Base-by-base conservation (phyloP, 169 alveolate genomes). In the Plasmodium fragile region DNA sequence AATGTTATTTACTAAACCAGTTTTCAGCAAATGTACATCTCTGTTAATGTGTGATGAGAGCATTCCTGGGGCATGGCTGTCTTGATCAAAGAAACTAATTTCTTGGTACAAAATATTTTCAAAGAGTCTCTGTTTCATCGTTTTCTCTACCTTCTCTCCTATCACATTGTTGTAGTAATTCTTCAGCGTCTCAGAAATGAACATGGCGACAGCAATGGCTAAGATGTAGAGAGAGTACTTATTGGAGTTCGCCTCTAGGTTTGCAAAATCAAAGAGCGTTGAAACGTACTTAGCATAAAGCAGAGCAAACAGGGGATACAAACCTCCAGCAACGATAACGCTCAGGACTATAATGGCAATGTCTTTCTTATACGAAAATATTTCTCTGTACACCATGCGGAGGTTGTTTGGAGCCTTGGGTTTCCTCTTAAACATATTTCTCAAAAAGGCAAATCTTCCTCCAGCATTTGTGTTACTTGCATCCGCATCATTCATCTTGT, bases 81-180 rank as follows among this genome's bases (percentile, higher is more conserved):
- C 94, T 22, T 92, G 55, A 65, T 92, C 95, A 92, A 92, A 92
- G 53, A 92, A 92, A 49, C 90, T 79, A 39, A 92, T 92, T 59
- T 92, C 95, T 82, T 92, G 95, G 71, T 92, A 80, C 83, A 92
- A 3, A 25, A 92, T 84, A 78, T 82, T 92, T 34, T 92, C 95
- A 28, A 92, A 82, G 16, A 84, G 53, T 92, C 65, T 30, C 30
- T 7, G 41, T 41, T 84, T 92, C 59, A 82, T 55, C 10, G 43
- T 78, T 7, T 75, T 90, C 55, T 90, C 94, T 1, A 90, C 91
- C 25, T 90, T 90, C 73, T 90, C 94, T 39, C 94, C 94, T 80
- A 90, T 81, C 82, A 59, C 36, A 71, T 77, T 69, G 39, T 90
- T 90, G 30, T 90, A 90, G 32, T 90, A 90, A 65, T 90, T 90